These are phyloP conservation scores for Fusarium coffeatum DNA, from an alignment of 2,329 filamentous ascomycete genomes.

Conservation along the genomic window DNA sequence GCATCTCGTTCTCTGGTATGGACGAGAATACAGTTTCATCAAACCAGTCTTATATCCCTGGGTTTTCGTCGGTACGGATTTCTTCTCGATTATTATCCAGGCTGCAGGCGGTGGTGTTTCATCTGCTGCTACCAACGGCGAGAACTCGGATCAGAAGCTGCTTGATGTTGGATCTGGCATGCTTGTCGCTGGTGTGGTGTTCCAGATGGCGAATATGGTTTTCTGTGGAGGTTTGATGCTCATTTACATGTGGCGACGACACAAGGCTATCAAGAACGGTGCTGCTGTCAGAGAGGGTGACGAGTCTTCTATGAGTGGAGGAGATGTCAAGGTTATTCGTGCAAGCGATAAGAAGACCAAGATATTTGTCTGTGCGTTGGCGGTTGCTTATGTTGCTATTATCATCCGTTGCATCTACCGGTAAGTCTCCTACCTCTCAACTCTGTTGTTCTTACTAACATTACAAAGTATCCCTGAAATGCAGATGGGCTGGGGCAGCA, in stretches of 20 bases:
- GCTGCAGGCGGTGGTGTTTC: slow-evolving; percentile 40
- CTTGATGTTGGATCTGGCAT: slow-evolving; percentile 32
- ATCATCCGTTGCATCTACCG: slow-evolving; percentile 40
- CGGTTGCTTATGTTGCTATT: slow-evolving; percentile 26
- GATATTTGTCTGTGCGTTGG: slow-evolving; percentile 25
- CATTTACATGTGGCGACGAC: slow-evolving; percentile 38
- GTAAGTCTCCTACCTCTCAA: neutral
- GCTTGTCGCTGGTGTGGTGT: slow-evolving; percentile 40
- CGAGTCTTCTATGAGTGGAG: slow-evolving; percentile 6
- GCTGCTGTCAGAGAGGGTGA: slow-evolving; percentile 6
- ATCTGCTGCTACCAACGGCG: slow-evolving; percentile 23
- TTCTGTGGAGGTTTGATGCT: slow-evolving; percentile 42
- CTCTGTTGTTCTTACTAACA: neutral
- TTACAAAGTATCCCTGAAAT: slow-evolving; percentile 28
- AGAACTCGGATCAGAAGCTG: slow-evolving; percentile 13
- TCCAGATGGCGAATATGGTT: slow-evolving; percentile 43
- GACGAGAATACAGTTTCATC: slow-evolving; percentile 52
- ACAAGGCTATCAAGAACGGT: slow-evolving; percentile 26
- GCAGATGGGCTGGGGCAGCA: slow-evolving; percentile 40
- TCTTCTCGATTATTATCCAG: slow-evolving; percentile 51
- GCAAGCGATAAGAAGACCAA: slow-evolving; percentile 36
- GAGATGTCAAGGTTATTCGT: neutral
- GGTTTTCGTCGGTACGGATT: slow-evolving; percentile 61
- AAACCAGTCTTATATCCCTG: slow-evolving; percentile 57
- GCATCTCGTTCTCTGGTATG: slow-evolving; percentile 57